A percentile compares a stretch with the other conserved stretches of the same genome.
Evolutionary conservation across 768 basidiomycete genomes (phyloP).

Genomic region (Fibroporia radiculosa): DNA sequence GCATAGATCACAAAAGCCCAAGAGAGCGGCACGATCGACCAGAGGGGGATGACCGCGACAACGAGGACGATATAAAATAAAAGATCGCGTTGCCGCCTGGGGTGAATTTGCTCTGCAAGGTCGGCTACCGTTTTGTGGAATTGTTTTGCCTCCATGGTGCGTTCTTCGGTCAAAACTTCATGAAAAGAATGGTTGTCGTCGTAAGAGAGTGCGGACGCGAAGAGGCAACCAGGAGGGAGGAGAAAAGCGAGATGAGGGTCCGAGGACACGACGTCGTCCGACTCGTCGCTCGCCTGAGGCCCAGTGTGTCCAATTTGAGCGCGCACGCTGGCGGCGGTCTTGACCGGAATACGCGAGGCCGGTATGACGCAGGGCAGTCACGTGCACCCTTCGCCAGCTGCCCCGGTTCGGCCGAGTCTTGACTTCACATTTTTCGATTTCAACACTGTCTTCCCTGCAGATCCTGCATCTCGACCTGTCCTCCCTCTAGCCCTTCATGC

Average conservation of each 20-base stretch:
- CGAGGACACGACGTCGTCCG: not conserved
- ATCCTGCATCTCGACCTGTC: conserved; percentile 1
- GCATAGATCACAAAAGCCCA: conserved; percentile 55
- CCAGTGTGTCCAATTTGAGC: not conserved
- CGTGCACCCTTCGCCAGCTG: not conserved
- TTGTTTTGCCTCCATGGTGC: conserved; percentile 1
- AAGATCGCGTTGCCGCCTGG: conserved; percentile 29
- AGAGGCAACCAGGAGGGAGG: not conserved
- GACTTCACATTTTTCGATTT: conserved; percentile 4
- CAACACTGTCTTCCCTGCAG: conserved; percentile 4
- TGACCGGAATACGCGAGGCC: not conserved
- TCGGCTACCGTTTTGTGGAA: conserved; percentile 9
- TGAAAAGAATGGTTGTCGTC: conserved; percentile 1
- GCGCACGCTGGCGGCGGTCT: not conserved
- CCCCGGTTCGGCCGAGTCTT: conserved; percentile 16
- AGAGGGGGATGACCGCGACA: conserved; percentile 51
- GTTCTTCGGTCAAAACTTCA: not conserved
- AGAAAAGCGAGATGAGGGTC: not conserved
- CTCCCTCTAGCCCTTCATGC: conserved; percentile 35
- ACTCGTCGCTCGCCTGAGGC: not conserved
- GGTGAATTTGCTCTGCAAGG: conserved; percentile 25
- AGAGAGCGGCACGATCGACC: conserved; percentile 52
- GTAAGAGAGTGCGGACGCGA: not conserved
- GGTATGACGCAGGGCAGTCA: conserved; percentile 5
- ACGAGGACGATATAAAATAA: conserved; percentile 57